Base-by-base conservation (phyloP, 805 yeast genomes). In the Candida anglica region DNA sequence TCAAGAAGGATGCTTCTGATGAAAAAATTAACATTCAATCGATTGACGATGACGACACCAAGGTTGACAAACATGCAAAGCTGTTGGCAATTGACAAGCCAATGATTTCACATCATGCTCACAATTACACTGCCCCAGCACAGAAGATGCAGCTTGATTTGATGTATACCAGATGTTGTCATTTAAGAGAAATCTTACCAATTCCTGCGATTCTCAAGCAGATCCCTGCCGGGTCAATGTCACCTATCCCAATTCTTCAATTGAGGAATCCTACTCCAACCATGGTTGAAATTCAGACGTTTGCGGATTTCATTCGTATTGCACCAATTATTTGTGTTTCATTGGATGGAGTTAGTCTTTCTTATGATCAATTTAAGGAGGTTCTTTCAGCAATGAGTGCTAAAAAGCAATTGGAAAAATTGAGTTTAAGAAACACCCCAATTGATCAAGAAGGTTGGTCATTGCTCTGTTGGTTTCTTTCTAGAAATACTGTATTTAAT, bases 121-220 rank as follows among this genome's bases (percentile, higher is more conserved):
- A 40, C 15, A 43, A 44, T 4, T 64, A 63, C 41, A 44, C 56
- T 10, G 52, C 46, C 1, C 71, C 71, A 2, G 56, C 63, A 9
- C 50, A 63, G 40, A 66, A 64, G 36, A 66, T 66, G 71, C 71
- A 71, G 1, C 71, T 83, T 34, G 96, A 86, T 47, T 72, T 78
- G 29, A 69, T 91, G 50, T 89, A 89, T 58, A 86, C 96, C 1
- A 68, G 97, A 44, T 91, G 97, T 56, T 89, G 97, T 54, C 97
- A 89, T 56, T 65, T 89, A 38, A 68, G 97, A 36, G 97, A 89
- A 50, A 89, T 89, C 37, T 57, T 89, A 41, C 97, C 98, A 2
- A 89, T 89, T 32, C 91, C 95, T 3, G 89, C 95, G 2, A 87
- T 91, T 5, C 51, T 86, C 45, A 82, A 83, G 49, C 72, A 66